Evolutionary conservation across 2,329 filamentous ascomycete genomes (phyloP), one percentile per base, ranked within the genome.

Genomic region (Exophiala mesophila): DNA sequence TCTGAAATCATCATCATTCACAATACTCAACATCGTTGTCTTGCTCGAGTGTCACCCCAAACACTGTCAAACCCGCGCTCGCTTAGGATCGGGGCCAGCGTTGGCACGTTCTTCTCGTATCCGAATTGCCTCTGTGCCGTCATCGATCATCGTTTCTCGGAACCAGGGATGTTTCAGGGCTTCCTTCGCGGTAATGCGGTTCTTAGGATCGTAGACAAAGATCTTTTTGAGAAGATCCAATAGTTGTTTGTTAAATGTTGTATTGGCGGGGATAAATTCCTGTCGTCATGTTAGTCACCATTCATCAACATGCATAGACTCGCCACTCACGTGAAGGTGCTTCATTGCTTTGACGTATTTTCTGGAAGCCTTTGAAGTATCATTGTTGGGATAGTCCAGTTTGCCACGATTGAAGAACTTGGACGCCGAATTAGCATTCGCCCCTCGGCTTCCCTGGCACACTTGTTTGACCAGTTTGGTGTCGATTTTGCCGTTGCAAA

Each of bases 331-430:
- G 41, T 70, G 67, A 40, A 80, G 65, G 50, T 70, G 71, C 63
- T 81, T 82, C 79, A 83, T 83, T n/a, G 76, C 77, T 55, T 76
- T 76, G 46, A 83, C 79, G 55, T 82, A 83, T 63, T 81, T 82
- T 54, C 71, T 73, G 16, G 77, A 82, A 17, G 77, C 75, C 51
- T 77, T 75, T 10, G 77, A 75, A 1, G 79, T 83, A 37, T 82
- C 78, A 5, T 63, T 63, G 50, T 80, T 78, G 0, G 79, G 79
- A 55, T 83, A 83, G 55, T 80, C 76, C 24, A 83, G 68, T 55
- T 73, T 77, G 41, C 69, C 70, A 39, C 71, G 61, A 39, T 59
- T 69, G 64, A 80, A 80, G 54, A 77, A 80, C 74, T 76, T 74
- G 45, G 74, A 65, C 24, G 76, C 72, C 18, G 72, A 68, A 52